phyloP scores from a whole-genome alignment of 306 rosid genomes.

The Oxytropis ochrocephala region DNA sequence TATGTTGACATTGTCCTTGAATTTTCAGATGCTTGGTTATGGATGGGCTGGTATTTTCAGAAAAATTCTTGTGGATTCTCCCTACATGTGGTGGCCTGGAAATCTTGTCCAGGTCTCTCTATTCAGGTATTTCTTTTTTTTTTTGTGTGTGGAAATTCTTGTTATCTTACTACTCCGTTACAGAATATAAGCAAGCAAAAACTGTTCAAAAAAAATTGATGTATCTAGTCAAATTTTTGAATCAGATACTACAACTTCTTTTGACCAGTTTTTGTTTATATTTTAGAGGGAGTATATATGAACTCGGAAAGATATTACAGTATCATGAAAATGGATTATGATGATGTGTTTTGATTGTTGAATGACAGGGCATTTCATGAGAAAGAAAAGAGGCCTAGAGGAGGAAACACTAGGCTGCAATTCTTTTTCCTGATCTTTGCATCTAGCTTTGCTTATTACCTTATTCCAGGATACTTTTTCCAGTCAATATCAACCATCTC shows the following conservation, averaged over 20 bases:
- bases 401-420: constrained; percentile 67
- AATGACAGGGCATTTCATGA: constrained; percentile 79
- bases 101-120: constrained; percentile 85
- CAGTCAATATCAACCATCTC: constrained; percentile 55
- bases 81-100: constrained; percentile 97
- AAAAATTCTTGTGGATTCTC: constrained; percentile 74
- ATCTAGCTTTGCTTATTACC: constrained; percentile 67
- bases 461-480: constrained; percentile 69
- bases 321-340: too few relatives aligned
- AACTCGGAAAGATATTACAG: too few relatives aligned
- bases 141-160: too few relatives aligned
- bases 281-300: too few relatives aligned
- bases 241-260: too few relatives aligned
- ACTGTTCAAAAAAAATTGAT: too few relatives aligned
- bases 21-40: constrained; percentile 78
- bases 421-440: constrained; percentile 56
- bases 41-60: constrained; percentile 97
- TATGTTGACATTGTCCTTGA: not conserved
- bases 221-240: too few relatives aligned
- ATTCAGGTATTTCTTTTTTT: constrained; percentile 43
- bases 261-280: too few relatives aligned
- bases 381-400: constrained; percentile 61
- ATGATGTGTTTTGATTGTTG: not conserved
- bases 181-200: too few relatives aligned
- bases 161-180: too few relatives aligned